Base-by-base conservation (phyloP, 2,329 filamentous ascomycete genomes). In the Cercospora beticola region DNA sequence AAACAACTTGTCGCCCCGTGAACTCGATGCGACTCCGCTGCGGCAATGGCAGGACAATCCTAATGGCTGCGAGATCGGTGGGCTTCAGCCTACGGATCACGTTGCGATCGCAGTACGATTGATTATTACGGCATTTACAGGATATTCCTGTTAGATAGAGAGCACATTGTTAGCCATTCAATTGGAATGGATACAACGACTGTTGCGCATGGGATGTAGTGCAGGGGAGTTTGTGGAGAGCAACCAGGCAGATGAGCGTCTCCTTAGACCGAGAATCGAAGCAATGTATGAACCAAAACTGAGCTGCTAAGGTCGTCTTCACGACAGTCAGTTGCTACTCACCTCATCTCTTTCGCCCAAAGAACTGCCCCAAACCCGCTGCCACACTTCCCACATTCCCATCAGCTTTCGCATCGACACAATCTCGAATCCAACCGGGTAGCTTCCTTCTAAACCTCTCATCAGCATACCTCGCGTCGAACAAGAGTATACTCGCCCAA, bases 401-500 rank as follows among this genome's bases (percentile, higher is more conserved):
- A 18, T 28, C 52, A 8, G 59, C 66, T 33, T 62, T 58, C 21
- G 26, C 28, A 66, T 67, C 61, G 5, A 66, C 65, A 52, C 72
- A 68, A 28, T 56, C 61, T 36, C 86, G 86, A 75, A 99, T 98
- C 95, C 95, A 99, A 1, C 87, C 89, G 0, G 95, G 95, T 73
- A 99, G 80, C 81, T 97, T 98, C 26, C 80, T 82, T 74, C 87
- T 86, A 69, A 98, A 93, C 64, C 91, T 86, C 60, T 88, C 84
- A 30, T 86, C 88, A n/a, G 85, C 87, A 80, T 95, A 99, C 62
- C 95, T 85, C 71, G 86, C 84, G 80, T 99, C 95, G 36, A 95
- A 83, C 77, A 99, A 86, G 66, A 97, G 81, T 71, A 99, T 97
- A 16, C 91, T 89, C 4, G 95, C 95, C 80, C 97, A 98, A 80